Conservation (phyloP, 495 filamentous ascomycete genomes). For the Penicillium antarcticum region DNA sequence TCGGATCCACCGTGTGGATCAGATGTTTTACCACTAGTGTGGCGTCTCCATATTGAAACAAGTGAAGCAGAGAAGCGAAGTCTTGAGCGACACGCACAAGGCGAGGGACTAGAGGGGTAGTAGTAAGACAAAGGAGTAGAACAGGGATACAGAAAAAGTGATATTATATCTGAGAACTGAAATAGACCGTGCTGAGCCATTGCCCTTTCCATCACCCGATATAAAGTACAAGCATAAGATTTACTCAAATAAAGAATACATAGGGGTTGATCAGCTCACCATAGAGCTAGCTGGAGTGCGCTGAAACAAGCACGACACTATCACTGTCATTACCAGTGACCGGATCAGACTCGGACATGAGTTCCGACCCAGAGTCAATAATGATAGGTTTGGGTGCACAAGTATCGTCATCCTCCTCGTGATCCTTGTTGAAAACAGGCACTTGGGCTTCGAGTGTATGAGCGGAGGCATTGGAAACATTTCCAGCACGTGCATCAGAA, state of each 20-base stretch:
- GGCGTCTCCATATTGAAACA: too few relatives aligned
- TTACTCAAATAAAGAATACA: not conserved
- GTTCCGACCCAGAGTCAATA: conserved; percentile 11
- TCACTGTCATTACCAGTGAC: conserved; percentile 4
- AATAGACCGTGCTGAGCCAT: not conserved
- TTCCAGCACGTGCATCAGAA: not conserved
- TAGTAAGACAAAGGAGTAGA: too few relatives aligned
- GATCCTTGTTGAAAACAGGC: not conserved
- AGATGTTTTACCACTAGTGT: too few relatives aligned
- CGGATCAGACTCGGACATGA: not conserved
- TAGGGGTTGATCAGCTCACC: not conserved
- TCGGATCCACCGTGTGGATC: too few relatives aligned
- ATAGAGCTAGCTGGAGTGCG: not conserved
- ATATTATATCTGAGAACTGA: too few relatives aligned
- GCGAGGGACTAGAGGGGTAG: too few relatives aligned
- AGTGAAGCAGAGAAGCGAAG: too few relatives aligned
- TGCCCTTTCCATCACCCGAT: not conserved
- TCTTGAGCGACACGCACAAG: too few relatives aligned
- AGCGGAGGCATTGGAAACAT: not conserved
- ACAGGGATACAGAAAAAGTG: too few relatives aligned
- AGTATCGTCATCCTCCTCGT: not conserved
- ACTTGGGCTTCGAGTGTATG: not conserved
- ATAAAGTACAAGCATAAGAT: conserved; percentile 1
- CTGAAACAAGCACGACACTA: conserved; percentile 10
- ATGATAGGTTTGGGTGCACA: not conserved